phyloP scores from a whole-genome alignment of 768 basidiomycete genomes.

The Lactarius psammicola region DNA sequence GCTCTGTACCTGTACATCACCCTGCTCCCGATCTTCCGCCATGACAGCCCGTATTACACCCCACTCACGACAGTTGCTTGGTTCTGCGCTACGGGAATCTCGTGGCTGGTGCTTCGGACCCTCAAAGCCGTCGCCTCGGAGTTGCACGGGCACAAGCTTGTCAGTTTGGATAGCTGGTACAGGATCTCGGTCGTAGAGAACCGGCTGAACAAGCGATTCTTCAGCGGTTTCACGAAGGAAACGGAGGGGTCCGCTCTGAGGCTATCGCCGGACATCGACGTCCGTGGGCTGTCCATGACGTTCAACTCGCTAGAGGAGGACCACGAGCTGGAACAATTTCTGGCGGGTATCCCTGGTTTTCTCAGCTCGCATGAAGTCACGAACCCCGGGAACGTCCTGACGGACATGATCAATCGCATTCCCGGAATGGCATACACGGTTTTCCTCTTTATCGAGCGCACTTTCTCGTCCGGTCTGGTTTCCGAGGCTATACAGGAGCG shows the following conservation, averaged over 20 bases:
- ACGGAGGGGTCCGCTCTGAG: constrained; percentile 15
- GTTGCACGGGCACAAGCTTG: constrained; percentile 19
- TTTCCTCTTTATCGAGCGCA: constrained; percentile 22
- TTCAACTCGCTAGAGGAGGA: constrained; percentile 26
- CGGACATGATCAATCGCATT: constrained; percentile 5
- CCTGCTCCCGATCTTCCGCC: constrained; percentile 18
- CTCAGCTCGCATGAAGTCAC: constrained; percentile 19
- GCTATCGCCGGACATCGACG: constrained; percentile 16
- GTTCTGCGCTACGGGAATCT: constrained; percentile 21
- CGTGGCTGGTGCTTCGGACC: constrained; percentile 12
- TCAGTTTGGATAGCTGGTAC: constrained; percentile 24
- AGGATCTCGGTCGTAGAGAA: constrained; percentile 17
- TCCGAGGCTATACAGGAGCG: constrained; percentile 18
- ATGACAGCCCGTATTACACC: constrained; percentile 30
- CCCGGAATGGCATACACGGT: constrained; percentile 23
- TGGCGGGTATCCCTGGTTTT: constrained; percentile 23
- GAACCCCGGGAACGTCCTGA: constrained; percentile 1
- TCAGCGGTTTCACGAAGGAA: constrained; percentile 18
- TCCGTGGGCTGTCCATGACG: constrained; percentile 19
- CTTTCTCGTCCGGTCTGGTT: constrained; percentile 17
- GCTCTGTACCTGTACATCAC: constrained; percentile 25
- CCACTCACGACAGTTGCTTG: constrained; percentile 25
- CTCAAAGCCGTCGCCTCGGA: constrained; percentile 14
- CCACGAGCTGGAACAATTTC: constrained; percentile 22
- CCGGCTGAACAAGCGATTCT: constrained; percentile 18